phyloP scores from a whole-genome alignment of 148 eudicot genomes.

The Limonium bicolor region DNA sequence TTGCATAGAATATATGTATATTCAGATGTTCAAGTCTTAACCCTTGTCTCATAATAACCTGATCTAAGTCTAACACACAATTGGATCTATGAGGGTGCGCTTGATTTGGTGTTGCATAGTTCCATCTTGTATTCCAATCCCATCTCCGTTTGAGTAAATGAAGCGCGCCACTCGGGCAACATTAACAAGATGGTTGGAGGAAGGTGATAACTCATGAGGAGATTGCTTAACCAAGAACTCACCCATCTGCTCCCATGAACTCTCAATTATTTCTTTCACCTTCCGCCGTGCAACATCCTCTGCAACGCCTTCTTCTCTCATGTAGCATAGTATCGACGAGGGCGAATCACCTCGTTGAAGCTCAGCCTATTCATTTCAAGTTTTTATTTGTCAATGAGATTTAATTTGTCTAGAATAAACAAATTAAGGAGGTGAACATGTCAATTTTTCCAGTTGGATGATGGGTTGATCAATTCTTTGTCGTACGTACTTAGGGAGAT shows the following conservation, averaged over 20 bases:
- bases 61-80: too few relatives aligned
- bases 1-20: too few relatives aligned
- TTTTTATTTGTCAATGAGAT: too few relatives aligned
- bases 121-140: slow-evolving; percentile 22
- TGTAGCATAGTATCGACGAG: slow-evolving; percentile 33
- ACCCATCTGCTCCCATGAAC: slow-evolving; percentile 32
- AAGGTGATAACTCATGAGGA: slow-evolving; percentile 1
- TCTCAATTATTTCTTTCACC: slow-evolving; percentile 11
- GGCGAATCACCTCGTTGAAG: slow-evolving; percentile 35
- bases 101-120: slow-evolving; percentile 18
- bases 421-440: too few relatives aligned
- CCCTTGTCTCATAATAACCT: too few relatives aligned
- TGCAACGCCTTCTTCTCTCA: slow-evolving; percentile 25
- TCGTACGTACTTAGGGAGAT: too few relatives aligned
- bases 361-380: too few relatives aligned
- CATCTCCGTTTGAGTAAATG: slow-evolving; percentile 39
- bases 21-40: too few relatives aligned
- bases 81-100: slow-evolving; percentile 21
- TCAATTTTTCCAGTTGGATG: too few relatives aligned
- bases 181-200: slow-evolving; percentile 17
- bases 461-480: too few relatives aligned
- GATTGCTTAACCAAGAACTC: slow-evolving; percentile 5
- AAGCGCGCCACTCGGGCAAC: slow-evolving; percentile 30
- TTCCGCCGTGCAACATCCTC: slow-evolving; percentile 26
- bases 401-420: too few relatives aligned